These are phyloP conservation scores for Akanthomyces uredinophilus DNA, from an alignment of 2,329 filamentous ascomycete species.

Conservation along the genomic window DNA sequence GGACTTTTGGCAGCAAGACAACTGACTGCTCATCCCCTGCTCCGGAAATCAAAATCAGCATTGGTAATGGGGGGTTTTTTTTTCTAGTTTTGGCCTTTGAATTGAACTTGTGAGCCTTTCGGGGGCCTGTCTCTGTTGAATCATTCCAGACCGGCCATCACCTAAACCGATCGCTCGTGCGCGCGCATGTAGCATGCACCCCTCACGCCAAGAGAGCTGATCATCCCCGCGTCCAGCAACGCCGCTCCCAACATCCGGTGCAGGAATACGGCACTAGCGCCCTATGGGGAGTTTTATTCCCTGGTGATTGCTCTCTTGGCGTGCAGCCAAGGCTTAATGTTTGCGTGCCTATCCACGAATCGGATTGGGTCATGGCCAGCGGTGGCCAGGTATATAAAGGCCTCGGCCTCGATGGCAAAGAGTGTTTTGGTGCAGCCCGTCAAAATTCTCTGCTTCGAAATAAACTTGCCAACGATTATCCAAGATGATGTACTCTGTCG, in stretches of 20 bases:
- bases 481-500: not conserved
- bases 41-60: too few species aligned
- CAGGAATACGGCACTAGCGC: not conserved
- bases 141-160: not conserved
- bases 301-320: not conserved
- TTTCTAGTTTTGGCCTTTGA: too few species aligned
- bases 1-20: not conserved
- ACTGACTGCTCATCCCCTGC: not conserved
- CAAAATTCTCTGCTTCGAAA: too few species aligned
- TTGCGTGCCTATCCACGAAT: not conserved
- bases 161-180: too few species aligned
- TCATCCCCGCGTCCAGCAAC: not conserved
- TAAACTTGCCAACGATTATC: not conserved
- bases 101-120: not conserved
- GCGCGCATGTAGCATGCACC: too few species aligned
- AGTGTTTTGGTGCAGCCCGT: not conserved
- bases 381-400: not conserved
- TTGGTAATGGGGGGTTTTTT: too few species aligned
- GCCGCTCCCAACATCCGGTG: not conserved
- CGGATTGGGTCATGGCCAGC: not conserved
- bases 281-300: not conserved
- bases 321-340: not conserved
- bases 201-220: constrained; percentile 12
- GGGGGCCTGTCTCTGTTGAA: not conserved
- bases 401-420: not conserved